Conservation (phyloP, 1,139 yeast genomes). For the Keqinozyma sinolaborantium region DNA sequence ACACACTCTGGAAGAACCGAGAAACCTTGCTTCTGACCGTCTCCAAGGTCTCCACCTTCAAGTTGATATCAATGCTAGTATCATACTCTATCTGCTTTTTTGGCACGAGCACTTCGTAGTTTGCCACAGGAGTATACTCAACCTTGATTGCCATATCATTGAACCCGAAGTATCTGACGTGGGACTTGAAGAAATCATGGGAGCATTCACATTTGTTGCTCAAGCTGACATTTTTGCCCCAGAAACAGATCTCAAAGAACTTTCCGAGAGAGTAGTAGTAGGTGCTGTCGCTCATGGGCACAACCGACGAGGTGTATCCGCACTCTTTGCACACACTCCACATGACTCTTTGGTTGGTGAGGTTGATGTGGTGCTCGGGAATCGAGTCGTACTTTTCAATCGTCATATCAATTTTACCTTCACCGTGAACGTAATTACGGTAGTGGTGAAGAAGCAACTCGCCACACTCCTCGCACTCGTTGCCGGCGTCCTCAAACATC, state of each 20-base stretch:
- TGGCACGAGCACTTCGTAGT: constrained; percentile 78
- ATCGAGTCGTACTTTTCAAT: constrained; percentile 55
- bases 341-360: constrained; percentile 59
- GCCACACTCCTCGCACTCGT: constrained; percentile 79
- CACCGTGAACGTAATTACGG: constrained; percentile 85
- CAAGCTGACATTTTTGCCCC: constrained; percentile 54
- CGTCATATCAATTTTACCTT: constrained; percentile 75
- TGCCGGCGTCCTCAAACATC: constrained; percentile 63
- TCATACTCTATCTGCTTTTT: constrained; percentile 68
- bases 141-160: constrained; percentile 76
- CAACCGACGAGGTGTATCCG: constrained; percentile 68
- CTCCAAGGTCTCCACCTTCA: constrained; percentile 63
- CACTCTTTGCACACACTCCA: constrained; percentile 93
- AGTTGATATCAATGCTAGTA: constrained; percentile 64
- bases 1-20: constrained; percentile 71
- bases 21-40: constrained; percentile 52
- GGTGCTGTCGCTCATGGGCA: constrained; percentile 84
- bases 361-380: constrained; percentile 55
- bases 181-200: constrained; percentile 79
- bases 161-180: constrained; percentile 79
- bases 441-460: constrained; percentile 70
- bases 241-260: constrained; percentile 80
- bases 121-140: constrained; percentile 72
- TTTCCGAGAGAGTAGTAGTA: constrained; percentile 94
- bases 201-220: constrained; percentile 40